phyloP scores from a whole-genome alignment of 2,329 filamentous ascomycete species.

The Colletotrichum tropicicola region DNA sequence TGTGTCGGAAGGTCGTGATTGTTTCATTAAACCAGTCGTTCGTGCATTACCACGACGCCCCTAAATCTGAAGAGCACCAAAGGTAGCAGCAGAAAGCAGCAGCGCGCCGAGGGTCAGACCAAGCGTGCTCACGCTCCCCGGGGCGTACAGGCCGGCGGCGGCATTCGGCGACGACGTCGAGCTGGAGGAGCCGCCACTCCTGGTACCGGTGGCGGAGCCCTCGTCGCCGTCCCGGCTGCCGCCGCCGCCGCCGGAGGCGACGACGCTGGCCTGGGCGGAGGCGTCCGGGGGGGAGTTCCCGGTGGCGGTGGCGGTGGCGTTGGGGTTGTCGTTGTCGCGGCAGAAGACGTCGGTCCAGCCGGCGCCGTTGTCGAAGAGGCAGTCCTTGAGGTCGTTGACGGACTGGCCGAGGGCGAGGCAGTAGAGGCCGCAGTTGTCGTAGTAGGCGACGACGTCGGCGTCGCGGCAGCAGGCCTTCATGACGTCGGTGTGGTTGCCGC shows the following conservation, averaged over 20 bases:
- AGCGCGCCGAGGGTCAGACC: slow-evolving; percentile 46
- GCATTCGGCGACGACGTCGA: neutral
- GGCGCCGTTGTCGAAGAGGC: slow-evolving; percentile 50
- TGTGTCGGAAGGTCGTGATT: neutral
- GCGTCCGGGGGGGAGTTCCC: slow-evolving; percentile 38
- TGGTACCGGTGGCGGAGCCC: slow-evolving; percentile 18
- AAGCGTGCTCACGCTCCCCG: slow-evolving; percentile 38
- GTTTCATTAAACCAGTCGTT: slow-evolving; percentile 5
- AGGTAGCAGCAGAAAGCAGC: slow-evolving; percentile 43
- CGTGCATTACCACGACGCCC: neutral
- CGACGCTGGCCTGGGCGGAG: slow-evolving; percentile 41
- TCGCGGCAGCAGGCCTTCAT: slow-evolving; percentile 55
- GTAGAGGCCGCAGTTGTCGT: slow-evolving; percentile 59
- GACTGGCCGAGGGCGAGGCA: slow-evolving; percentile 48
- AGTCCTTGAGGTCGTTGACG: slow-evolving; percentile 40
- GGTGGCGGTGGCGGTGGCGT: slow-evolving; percentile 48
- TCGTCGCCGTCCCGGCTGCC: slow-evolving; percentile 4
- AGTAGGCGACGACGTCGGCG: slow-evolving; percentile 54
- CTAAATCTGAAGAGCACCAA: slow-evolving; percentile 31
- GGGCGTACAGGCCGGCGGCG: neutral
- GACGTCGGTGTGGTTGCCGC: slow-evolving; percentile 50
- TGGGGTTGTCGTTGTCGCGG: slow-evolving; percentile 41
- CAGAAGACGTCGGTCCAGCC: slow-evolving; percentile 52
- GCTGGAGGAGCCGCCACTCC: slow-evolving; percentile 4
- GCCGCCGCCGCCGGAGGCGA: slow-evolving; percentile 34